A percentile compares a stretch with the other conserved stretches of the same genome.
Evolutionary conservation across 2,329 filamentous ascomycete genomes (phyloP).

Genomic region (Fusarium newnesense): DNA sequence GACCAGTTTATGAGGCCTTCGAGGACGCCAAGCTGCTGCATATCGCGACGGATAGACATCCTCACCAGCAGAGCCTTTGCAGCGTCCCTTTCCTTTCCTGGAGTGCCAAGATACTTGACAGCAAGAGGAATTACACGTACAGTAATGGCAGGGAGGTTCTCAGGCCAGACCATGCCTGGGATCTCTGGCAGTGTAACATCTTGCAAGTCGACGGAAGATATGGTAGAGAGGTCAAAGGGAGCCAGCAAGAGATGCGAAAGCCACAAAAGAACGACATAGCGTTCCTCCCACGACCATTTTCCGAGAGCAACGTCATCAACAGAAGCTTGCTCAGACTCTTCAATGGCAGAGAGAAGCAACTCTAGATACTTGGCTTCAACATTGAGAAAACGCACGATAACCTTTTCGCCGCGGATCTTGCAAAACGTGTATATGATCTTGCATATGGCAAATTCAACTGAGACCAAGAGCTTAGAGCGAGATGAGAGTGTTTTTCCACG

Average conservation of each 20-base stretch:
- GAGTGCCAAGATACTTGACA: slow-evolving; percentile 74
- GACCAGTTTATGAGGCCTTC: slow-evolving; percentile 77
- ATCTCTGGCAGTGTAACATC: slow-evolving; percentile 56
- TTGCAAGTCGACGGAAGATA: slow-evolving; percentile 72
- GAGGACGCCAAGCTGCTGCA: slow-evolving; percentile 81
- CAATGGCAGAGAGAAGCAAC: slow-evolving; percentile 78
- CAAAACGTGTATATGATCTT: slow-evolving; percentile 88
- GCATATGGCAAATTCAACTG: slow-evolving; percentile 77
- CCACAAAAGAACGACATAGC: slow-evolving; percentile 90
- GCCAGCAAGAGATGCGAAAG: slow-evolving; percentile 83
- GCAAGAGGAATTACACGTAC: slow-evolving; percentile 76
- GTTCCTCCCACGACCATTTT: slow-evolving; percentile 82
- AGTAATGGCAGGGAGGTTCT: slow-evolving; percentile 74
- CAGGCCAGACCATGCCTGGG: slow-evolving; percentile 64
- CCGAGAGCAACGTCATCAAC: slow-evolving; percentile 24
- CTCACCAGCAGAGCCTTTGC: slow-evolving; percentile 86
- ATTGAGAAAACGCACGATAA: slow-evolving; percentile 89
- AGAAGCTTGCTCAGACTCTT: slow-evolving; percentile 60
- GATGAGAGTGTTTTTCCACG: slow-evolving; percentile 51
- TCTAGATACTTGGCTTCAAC: slow-evolving; percentile 91
- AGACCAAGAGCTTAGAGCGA: slow-evolving; percentile 56
- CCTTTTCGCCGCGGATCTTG: slow-evolving; percentile 93
- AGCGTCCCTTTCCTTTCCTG: slow-evolving; percentile 90
- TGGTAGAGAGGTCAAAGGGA: slow-evolving; percentile 89
- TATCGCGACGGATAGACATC: slow-evolving; percentile 84